Conservation (phyloP, 768 basidiomycete genomes). For the Phylloporus sp. region DNA sequence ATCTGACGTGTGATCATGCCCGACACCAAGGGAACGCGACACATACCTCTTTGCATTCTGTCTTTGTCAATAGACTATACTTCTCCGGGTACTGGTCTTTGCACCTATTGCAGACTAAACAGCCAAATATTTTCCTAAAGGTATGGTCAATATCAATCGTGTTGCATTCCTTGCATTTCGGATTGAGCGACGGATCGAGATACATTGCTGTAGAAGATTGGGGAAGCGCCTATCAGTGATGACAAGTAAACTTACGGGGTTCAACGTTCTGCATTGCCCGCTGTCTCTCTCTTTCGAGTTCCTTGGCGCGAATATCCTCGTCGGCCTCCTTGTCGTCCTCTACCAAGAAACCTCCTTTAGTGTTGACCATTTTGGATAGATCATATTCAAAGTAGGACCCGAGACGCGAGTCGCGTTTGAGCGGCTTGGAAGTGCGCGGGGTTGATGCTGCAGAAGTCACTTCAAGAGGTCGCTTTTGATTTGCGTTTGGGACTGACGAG, state of each 20-base stretch:
- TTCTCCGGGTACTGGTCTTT: slow-evolving; percentile 87
- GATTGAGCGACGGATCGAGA: slow-evolving; percentile 68
- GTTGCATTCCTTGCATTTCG: slow-evolving; percentile 81
- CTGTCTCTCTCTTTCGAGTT: slow-evolving; percentile 77
- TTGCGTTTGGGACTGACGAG: slow-evolving; percentile 46
- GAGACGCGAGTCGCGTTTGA: slow-evolving; percentile 71
- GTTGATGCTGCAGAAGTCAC: slow-evolving; percentile 52
- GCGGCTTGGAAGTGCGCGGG: slow-evolving; percentile 52
- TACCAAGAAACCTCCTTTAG: slow-evolving; percentile 91
- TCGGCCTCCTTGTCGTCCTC: slow-evolving; percentile 83
- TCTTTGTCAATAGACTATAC: slow-evolving; percentile 94
- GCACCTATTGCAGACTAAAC: slow-evolving; percentile 83
- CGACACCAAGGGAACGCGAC: background rate
- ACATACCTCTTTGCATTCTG: slow-evolving; percentile 91
- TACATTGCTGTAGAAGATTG: slow-evolving; percentile 55
- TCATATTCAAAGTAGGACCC: slow-evolving; percentile 98
- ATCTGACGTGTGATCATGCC: background rate
- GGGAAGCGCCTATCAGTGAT: background rate
- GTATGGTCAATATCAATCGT: slow-evolving; percentile 86
- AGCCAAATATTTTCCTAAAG: slow-evolving; percentile 76
- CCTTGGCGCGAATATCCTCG: slow-evolving; percentile 68
- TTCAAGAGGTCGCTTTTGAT: slow-evolving; percentile 69
- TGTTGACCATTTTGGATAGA: slow-evolving; percentile 93
- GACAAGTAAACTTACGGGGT: slow-evolving; percentile 45
- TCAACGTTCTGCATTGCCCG: slow-evolving; percentile 70